Base-by-base conservation (phyloP, 345 rosid genomes). In the Lepidium didymum region DNA sequence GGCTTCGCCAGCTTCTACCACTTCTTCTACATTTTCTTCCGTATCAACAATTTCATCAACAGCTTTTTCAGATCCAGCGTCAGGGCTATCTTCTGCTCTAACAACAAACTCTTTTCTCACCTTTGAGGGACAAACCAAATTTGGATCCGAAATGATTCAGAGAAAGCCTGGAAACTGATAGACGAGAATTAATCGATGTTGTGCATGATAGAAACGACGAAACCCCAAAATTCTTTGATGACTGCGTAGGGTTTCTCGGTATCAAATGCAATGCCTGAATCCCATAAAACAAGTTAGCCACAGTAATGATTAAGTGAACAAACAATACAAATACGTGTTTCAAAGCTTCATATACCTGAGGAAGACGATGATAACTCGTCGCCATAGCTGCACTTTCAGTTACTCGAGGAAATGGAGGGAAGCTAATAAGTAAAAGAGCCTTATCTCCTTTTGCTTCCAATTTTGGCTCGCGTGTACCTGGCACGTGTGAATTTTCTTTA, bases 11-110 rank as follows among this genome's bases (percentile, higher is more conserved):
- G 29, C 77, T 45, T 64, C 81, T 1, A 2, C 81, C 0, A 27
- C 53, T 0, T n/a, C 70, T 12, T 53, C 49, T 18, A 29, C 59
- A 27, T 29, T 19, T 0, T 41, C 75, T 47, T 56, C 70, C 8
- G 25, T 10, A 33, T 59, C 79, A 25, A 15, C 13, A 10, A 3
- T 23, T 45, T n/a, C 76, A 51, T 15, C 76, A 64, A 21, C 56
- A 42, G 40, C 66, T 10, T 69, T 76, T 52, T 77, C 85, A 37
- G 36, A 45, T 31, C 63, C 87, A 35, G 44, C 81, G 57, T 60
- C 67, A 29, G 76, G 21, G 69, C 56, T 82, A 23, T 78, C 51
- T 46, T 84, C 96, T 23, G 96, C 98, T 73, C 87, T 80, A 31
- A 84, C 85, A 7, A 82, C 74, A 63, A 84, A 75, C 16, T 78